phyloP scores from a whole-genome alignment of 2,329 filamentous ascomycete genomes.

The Colletotrichum sojae region DNA sequence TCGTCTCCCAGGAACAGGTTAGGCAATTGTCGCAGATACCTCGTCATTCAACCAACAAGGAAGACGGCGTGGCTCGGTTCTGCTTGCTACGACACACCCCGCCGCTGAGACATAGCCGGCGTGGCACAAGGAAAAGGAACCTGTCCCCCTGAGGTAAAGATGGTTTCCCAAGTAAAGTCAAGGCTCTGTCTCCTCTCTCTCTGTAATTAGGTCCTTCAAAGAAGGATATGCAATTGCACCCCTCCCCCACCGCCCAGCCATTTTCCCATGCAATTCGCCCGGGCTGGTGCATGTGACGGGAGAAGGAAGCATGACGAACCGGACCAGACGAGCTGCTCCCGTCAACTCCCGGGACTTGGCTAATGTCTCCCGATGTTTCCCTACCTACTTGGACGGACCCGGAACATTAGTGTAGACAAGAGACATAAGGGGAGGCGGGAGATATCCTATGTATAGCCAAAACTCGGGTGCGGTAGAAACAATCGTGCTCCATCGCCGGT shows the following conservation, averaged over 20 bases:
- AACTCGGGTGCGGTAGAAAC: constrained; percentile 37
- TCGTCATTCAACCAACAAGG: constrained; percentile 27
- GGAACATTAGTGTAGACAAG: too few species aligned
- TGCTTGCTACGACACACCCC: constrained; percentile 1
- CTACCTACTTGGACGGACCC: constrained; percentile 14
- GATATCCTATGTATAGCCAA: constrained; percentile 38
- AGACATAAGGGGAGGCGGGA: constrained; percentile 37
- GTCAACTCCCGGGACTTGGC: constrained; percentile 33
- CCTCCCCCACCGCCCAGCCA: constrained; percentile 1
- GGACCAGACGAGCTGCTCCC: constrained; percentile 10
- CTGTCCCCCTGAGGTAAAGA: constrained; percentile 10
- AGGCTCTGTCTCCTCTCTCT: background rate
- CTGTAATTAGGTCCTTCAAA: background rate
- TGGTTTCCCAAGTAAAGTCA: constrained; percentile 6
- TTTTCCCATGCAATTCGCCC: too few species aligned
- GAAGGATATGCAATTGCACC: background rate
- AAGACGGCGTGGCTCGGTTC: constrained; percentile 20
- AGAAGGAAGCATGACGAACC: constrained; percentile 1
- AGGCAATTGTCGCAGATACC: constrained; percentile 32
- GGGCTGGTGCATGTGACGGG: constrained; percentile 29
- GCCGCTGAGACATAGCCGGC: constrained; percentile 33
- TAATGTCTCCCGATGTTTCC: constrained; percentile 28
- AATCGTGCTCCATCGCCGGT: constrained; percentile 20
- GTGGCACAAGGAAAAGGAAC: constrained; percentile 12
- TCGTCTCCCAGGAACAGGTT: constrained; percentile 22